Percentiles rank a stretch among this genome's conserved stretches.
phyloP scores from a whole-genome alignment of 495 filamentous ascomycete species.

The Aspergillus kassunensis region DNA sequence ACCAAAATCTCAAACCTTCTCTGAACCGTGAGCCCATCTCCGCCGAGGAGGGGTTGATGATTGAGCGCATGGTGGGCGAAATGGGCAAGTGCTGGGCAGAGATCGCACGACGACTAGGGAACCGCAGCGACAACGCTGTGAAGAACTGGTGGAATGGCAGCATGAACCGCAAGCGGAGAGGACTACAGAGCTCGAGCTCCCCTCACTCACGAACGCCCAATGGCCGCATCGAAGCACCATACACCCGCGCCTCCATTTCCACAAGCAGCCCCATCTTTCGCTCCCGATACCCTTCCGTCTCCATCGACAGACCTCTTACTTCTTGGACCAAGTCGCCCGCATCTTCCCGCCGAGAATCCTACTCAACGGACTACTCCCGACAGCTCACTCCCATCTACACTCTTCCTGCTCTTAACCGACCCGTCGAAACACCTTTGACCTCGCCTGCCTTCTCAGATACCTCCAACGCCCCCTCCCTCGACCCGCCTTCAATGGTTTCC shows the following conservation, averaged over 20 bases:
- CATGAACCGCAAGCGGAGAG: slow-evolving; percentile 68
- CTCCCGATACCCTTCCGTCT: slow-evolving; percentile 30
- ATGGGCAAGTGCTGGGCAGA: slow-evolving; percentile 94
- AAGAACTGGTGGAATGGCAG: slow-evolving; percentile 99
- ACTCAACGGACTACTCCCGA: slow-evolving; percentile 28
- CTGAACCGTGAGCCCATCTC: slow-evolving; percentile 92
- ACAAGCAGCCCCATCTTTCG: slow-evolving; percentile 27
- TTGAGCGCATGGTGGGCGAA: slow-evolving; percentile 74
- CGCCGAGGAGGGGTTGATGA: slow-evolving; percentile 77
- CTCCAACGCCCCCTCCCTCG: slow-evolving; percentile 56
- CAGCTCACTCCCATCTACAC: slow-evolving; percentile 46
- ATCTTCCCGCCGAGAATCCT: slow-evolving; percentile 27
- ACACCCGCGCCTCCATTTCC: slow-evolving; percentile 33
- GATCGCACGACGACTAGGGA: slow-evolving; percentile 79
- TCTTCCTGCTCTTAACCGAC: slow-evolving; percentile 41
- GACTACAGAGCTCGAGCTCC: slow-evolving; percentile 38
- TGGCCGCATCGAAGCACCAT: slow-evolving; percentile 42
- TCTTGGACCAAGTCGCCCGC: slow-evolving; percentile 34
- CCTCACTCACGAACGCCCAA: slow-evolving; percentile 31
- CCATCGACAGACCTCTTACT: slow-evolving; percentile 21
- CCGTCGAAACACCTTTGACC: slow-evolving; percentile 60
- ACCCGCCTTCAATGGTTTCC: slow-evolving; percentile 70
- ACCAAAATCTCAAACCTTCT: slow-evolving; percentile 90
- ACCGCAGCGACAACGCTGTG: slow-evolving; percentile 93
- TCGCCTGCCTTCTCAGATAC: slow-evolving; percentile 62